These are phyloP conservation scores for Ophiostoma sp. DNA, from an alignment of 2,329 filamentous ascomycete genomes.

Conservation along the genomic window DNA sequence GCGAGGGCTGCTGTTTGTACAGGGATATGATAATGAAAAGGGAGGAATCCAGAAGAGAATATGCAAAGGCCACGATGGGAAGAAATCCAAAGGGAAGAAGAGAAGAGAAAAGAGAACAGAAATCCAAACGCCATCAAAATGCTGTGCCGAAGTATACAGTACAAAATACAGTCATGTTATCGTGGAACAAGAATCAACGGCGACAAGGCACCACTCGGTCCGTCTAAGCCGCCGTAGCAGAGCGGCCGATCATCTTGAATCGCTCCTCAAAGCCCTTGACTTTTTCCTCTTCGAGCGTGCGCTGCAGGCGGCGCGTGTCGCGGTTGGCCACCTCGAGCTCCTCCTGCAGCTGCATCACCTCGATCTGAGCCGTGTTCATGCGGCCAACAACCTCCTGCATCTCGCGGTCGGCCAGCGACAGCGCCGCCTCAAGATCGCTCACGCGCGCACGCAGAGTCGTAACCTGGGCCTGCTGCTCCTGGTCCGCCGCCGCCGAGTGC, in stretches of 20 bases:
- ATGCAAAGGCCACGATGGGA: no score
- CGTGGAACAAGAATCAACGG: neutral
- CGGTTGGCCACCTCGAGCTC: slow-evolving; percentile 68
- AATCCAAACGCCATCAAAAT: neutral
- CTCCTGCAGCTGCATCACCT: slow-evolving; percentile 72
- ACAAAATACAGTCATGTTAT: slow-evolving; percentile 1
- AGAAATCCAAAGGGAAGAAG: neutral
- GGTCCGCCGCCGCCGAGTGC: slow-evolving; percentile 38
- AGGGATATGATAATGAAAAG: slow-evolving; percentile 1
- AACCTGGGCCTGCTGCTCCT: slow-evolving; percentile 68
- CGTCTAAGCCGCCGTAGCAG: neutral
- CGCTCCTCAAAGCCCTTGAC: slow-evolving; percentile 46
- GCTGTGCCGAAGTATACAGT: neutral
- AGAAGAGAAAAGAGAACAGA: neutral
- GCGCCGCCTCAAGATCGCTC: slow-evolving; percentile 74
- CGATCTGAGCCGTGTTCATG: slow-evolving; percentile 78
- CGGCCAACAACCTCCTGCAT: slow-evolving; percentile 78
- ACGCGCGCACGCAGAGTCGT: slow-evolving; percentile 72
- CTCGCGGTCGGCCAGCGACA: slow-evolving; percentile 68
- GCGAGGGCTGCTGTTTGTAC: neutral
- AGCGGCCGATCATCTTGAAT: slow-evolving; percentile 32
- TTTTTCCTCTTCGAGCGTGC: slow-evolving; percentile 59
- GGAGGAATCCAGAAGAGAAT: neutral
- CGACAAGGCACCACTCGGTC: neutral
- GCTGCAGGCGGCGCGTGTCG: slow-evolving; percentile 64